Base-by-base conservation (phyloP, 2,329 filamentous ascomycete genomes). In the Fusarium phyllophilum region DNA sequence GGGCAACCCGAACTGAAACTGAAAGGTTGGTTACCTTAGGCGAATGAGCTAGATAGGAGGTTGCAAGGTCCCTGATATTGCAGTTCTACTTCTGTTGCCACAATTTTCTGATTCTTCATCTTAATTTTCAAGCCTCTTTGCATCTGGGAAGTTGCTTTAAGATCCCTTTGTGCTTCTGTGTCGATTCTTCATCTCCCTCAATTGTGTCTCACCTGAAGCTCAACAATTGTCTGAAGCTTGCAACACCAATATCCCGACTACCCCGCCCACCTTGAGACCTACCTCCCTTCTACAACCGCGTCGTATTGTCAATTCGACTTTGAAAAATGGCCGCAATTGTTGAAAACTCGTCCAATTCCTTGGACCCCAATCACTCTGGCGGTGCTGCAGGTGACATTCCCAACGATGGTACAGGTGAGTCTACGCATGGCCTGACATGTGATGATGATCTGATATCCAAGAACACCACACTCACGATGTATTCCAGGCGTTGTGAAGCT, bases 401-500 rank as follows among this genome's bases (percentile, higher is more conserved):
- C 57, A 90, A 88, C 57, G 93, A 95, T 79, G 92, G 92, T 82
- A 94, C 93, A 68, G 93, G 93, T 94, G 82, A 74, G 85, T 79
- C 29, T 41, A 33, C 48, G 20, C 48, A 42, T 55, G 24, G 33
- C 45, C 42, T 70, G 57, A 67, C 67, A 75, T 75, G 63, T 26
- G 26, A 26, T 75, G 52, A 68, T 71, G 64, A 69, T 77, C 74
- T 75, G 75, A 76, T 75, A 46, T 29, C 39, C 48, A 42, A 62
- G 58, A 46, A 45, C 59, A 66, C 68, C 60, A 49, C 41, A 49
- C 64, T 77, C 48, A 78, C 46, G 48, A 58, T 67, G 62, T 29
- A 80, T 29, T 57, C 18, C 49, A 97, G 96, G 96, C 77, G 95
- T 98, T 59, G 84, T 97, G 74, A 86, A 93, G 82, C 88, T 98